Evolutionary conservation across 2,329 filamentous ascomycete genomes (phyloP), one percentile per base, ranked within the genome.

Genomic region (Fonsecaea erecta): DNA sequence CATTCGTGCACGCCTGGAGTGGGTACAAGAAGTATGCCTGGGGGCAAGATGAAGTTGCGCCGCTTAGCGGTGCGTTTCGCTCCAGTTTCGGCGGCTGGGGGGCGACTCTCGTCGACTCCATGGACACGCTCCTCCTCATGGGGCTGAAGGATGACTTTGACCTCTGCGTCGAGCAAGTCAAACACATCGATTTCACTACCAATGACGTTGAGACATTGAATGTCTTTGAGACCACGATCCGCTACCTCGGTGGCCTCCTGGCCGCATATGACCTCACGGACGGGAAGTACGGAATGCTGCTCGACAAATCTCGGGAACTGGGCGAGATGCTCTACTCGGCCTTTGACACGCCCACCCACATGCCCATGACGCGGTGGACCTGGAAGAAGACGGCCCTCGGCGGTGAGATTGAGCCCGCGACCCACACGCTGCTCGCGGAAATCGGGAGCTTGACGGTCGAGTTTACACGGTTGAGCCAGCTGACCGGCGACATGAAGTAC

Each of bases 141-240:
- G 88, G 84, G 3, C 70, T 91, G 73, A 83, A 82, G 67, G 79
- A 84, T 0, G 88, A 91, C 64, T 92, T 91, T 72, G 81, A 85
- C 34, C 81, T 85, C 69, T 88, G 88, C 1, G 85, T 88, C 2
- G 77, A 81, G 59, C 85, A 85, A 1, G 83, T 87, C 5, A 80
- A 79, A 51, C 79, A 79, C 9, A 79, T 88, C 67, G 84, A 88
- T 74, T 88, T 86, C 76, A 79, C 81, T 1, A 74, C 71, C 2
- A 75, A 74, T 1, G 74, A 77, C 3, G 67, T 64, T n/a, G 58
- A 65, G 26, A 77, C 81, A 9, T 87, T 96, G 55, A 94, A 90
- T 40, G 78, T 97, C 7, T 97, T 97, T 73, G 93, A 97, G 78
- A 96, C 92, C 0, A 97, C 91, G 0, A 96, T 97, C 73, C 88